Base-by-base conservation (phyloP, 331 rosid species). In the Spiraea crenata region DNA sequence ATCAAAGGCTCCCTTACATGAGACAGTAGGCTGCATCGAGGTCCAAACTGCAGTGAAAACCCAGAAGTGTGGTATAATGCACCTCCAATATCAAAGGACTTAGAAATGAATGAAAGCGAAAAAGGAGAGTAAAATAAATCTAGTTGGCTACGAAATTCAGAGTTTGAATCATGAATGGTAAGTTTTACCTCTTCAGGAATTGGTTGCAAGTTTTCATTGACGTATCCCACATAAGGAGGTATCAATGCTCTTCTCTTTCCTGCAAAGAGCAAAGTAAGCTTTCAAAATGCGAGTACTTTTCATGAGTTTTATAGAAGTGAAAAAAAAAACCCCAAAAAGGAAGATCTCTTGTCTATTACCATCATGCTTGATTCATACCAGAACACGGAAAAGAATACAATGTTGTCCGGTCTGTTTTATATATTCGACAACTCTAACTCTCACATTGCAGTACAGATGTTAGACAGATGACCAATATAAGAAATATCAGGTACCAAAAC, bases 161-260 rank as follows among this genome's bases (percentile, higher is more conserved):
- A 47, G 12, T 34, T 48, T 39, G 72, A 38, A 12, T 37, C 60
- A 54, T 12, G 41, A 19, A 15, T 4, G 20, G 11, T 13, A 51
- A 49, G 44, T 56, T 64, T 62, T 61, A 93, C 99, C 95, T 91
- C 97, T 79, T 89, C 85, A 38, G 99, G 99, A 31, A 86, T 87
- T 69, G 99, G 99, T 73, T 89, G 61, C 70, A 93, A 76, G 76
- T 82, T 87, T 77, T 89, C 92, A 19, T 86, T 87, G 67, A 84
- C 75, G 78, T 93, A 93, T 74, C 99, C 99, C 58, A 73, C 79
- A 0, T 89, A 85, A 67, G 99, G 95, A 68, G 96, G 99, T 68
- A 91, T 85, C 83, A 91, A 65, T 17, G 97, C 97, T 77, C 99
- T 91, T 76, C 99, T 76, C 72, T 93, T 90, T 69, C 98, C 98